These are phyloP conservation scores for Neurospora sp. DNA, from an alignment of 495 filamentous ascomycete species.

Conservation along the genomic window DNA sequence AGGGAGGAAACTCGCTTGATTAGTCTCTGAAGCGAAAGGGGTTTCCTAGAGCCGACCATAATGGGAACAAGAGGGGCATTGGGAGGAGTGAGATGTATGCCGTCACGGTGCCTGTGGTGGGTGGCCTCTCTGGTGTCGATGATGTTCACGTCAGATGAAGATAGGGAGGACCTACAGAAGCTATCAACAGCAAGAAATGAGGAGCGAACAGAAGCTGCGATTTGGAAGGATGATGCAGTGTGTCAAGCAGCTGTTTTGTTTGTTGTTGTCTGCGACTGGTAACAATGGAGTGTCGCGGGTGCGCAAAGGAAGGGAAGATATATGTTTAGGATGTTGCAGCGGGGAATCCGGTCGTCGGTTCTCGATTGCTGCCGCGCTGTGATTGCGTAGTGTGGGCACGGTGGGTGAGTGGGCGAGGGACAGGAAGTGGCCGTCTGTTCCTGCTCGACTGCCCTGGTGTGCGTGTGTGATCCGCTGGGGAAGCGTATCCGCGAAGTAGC, in stretches of 20 bases:
- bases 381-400: neutral
- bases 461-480: neutral
- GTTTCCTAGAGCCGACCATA: conserved; percentile 9
- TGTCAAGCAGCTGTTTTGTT: neutral
- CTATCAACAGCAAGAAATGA: neutral
- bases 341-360: neutral
- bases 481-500: neutral
- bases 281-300: neutral
- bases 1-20: conserved; percentile 10
- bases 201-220: neutral
- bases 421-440: neutral
- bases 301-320: neutral
- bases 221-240: neutral
- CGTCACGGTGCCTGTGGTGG: neutral
- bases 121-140: neutral
- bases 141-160: neutral
- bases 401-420: neutral
- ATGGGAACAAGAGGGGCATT: neutral
- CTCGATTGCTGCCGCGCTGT: neutral
- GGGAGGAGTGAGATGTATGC: neutral
- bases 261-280: neutral
- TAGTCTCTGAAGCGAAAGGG: conserved; percentile 14
- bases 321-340: neutral
- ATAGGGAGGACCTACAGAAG: neutral
- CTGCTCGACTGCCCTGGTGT: neutral